These are phyloP conservation scores for Ophiocordyceps polyrhachis-furcata DNA, from an alignment of 2,329 filamentous ascomycete genomes.

Conservation along the genomic window DNA sequence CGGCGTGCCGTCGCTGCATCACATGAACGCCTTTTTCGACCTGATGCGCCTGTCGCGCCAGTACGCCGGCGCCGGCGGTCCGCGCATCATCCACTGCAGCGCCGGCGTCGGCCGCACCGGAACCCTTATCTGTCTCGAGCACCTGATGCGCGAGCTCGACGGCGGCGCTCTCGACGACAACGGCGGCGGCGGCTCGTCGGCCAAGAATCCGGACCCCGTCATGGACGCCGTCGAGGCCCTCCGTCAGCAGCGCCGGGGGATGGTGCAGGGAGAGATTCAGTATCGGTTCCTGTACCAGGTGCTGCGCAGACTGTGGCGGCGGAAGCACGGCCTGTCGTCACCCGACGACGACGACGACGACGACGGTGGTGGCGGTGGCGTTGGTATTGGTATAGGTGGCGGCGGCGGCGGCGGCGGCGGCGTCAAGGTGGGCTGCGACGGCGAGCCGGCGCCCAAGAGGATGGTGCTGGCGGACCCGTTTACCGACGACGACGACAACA, in stretches of 20 bases:
- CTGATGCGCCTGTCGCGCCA: constrained; percentile 49
- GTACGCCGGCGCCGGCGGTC: constrained; percentile 33
- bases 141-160: constrained; percentile 66
- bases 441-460: constrained; percentile 32
- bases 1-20: constrained; percentile 52
- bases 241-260: constrained; percentile 74
- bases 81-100: constrained; percentile 72
- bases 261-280: constrained; percentile 83
- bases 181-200: constrained; percentile 15
- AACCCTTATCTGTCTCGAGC: constrained; percentile 92
- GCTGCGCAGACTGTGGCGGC: constrained; percentile 53
- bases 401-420: constrained; percentile 12
- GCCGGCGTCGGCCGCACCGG: constrained; percentile 88
- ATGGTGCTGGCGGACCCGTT: constrained; percentile 31
- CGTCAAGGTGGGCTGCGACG: constrained; percentile 12
- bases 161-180: constrained; percentile 42
- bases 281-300: constrained; percentile 82
- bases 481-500: constrained; percentile 4
- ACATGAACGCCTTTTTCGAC: constrained; percentile 48
- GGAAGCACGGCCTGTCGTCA: constrained; percentile 31
- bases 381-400: constrained; percentile 3
- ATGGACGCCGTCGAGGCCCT: constrained; percentile 63
- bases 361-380: constrained; percentile 14
- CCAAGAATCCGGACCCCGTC: constrained; percentile 41
- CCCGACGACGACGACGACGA: constrained; percentile 9